Evolutionary conservation across 2,329 filamentous ascomycete species (phyloP).

Genomic region (Paraconiothyrium brasiliense): DNA sequence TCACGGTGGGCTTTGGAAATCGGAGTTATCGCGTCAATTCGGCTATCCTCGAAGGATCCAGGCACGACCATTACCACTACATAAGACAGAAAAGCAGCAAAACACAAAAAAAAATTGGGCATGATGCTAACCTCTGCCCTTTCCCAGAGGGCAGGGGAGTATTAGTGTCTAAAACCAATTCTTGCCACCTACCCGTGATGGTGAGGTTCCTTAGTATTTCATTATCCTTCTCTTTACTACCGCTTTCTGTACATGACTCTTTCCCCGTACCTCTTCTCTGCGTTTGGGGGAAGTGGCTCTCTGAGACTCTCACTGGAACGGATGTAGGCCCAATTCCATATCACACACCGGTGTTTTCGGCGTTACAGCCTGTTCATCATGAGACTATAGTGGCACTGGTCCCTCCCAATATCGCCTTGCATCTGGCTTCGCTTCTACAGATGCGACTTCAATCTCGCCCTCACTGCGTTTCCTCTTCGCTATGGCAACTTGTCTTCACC

Average conservation of each 20-base stretch:
- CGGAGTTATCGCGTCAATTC: conserved; percentile 26
- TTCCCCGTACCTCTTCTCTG: no score
- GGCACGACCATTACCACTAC: conserved; percentile 34
- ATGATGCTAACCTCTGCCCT: conserved; percentile 39
- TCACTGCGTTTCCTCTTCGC: background rate
- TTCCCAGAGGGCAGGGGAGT: conserved; percentile 29
- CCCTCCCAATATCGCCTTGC: background rate
- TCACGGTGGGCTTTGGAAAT: conserved; percentile 29
- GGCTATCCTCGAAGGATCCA: conserved; percentile 30
- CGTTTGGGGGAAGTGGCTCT: no score
- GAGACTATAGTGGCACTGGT: background rate
- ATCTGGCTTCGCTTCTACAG: background rate
- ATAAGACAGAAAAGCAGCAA: conserved; percentile 25
- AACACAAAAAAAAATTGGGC: conserved; percentile 44
- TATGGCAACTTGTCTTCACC: conserved; percentile 7
- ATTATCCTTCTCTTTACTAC: background rate
- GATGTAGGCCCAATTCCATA: no score
- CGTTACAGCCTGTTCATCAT: background rate
- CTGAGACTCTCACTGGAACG: no score
- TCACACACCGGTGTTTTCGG: no score
- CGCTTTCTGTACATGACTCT: background rate
- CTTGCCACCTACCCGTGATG: conserved; percentile 17
- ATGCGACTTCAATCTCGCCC: background rate
- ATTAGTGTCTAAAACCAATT: conserved; percentile 38
- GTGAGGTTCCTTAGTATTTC: conserved; percentile 3